A percentile compares a stretch with the other conserved stretches of the same genome.
Evolutionary conservation across 2,329 filamentous ascomycete genomes (phyloP).

Genomic region (Verticillium isaacii): DNA sequence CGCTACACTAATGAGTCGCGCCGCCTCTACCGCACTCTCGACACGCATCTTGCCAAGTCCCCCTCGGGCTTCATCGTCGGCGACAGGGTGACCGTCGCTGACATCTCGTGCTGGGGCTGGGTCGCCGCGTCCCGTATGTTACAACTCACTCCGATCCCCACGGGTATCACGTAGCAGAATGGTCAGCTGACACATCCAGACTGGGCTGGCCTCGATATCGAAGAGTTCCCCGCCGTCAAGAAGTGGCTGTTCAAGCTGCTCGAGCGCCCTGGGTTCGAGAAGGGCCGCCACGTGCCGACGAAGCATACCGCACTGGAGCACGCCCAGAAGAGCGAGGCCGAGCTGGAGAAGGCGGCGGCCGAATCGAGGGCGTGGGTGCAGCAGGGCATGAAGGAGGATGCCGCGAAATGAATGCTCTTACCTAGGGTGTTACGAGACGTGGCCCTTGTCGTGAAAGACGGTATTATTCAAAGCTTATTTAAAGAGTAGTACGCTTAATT

Average conservation of each 20-base stretch:
- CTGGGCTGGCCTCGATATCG: constrained; percentile 50
- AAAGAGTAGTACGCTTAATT: no score
- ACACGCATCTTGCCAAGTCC: constrained; percentile 61
- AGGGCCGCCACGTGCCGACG: constrained; percentile 68
- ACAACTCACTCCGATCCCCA: background rate
- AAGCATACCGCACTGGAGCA: constrained; percentile 55
- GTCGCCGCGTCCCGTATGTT: constrained; percentile 47
- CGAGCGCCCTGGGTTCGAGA: constrained; percentile 66
- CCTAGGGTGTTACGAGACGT: no score
- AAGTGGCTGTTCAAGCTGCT: constrained; percentile 72
- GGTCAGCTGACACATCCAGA: constrained; percentile 16
- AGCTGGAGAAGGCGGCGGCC: constrained; percentile 52
- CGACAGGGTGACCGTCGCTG: constrained; percentile 67
- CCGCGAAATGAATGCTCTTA: constrained; percentile 38
- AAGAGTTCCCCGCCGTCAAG: constrained; percentile 71
- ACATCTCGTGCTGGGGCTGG: constrained; percentile 81
- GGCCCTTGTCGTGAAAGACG: no score
- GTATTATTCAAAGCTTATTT: no score
- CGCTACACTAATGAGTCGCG: constrained; percentile 79
- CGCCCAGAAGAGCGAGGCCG: constrained; percentile 39
- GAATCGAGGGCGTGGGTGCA: constrained; percentile 59
- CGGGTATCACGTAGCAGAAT: constrained; percentile 11
- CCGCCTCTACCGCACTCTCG: constrained; percentile 74
- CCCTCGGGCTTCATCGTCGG: constrained; percentile 58
- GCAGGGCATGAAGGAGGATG: constrained; percentile 63